These are phyloP conservation scores for Bidens hawaiensis DNA, from an alignment of 140 eudicot species.

Conservation along the genomic window DNA sequence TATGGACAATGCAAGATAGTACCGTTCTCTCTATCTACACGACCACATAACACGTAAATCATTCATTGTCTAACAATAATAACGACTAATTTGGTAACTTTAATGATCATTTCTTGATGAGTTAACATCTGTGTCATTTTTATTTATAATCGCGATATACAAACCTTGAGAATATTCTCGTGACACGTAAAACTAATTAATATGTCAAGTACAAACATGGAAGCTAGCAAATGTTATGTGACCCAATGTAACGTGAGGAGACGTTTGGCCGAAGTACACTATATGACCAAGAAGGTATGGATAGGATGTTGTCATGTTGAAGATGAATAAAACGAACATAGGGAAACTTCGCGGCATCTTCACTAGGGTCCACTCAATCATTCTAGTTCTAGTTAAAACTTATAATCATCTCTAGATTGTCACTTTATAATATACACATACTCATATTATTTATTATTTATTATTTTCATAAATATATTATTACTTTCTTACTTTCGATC, in stretches of 20 bases:
- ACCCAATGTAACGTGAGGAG: not conserved
- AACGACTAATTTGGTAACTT: not conserved
- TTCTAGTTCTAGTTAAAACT: not conserved
- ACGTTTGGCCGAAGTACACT: not conserved
- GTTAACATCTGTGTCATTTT: too few species aligned
- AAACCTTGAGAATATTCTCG: not conserved
- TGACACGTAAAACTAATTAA: not conserved
- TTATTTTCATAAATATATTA: too few species aligned
- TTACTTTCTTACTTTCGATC: too few species aligned
- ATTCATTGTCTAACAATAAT: not conserved
- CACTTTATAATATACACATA: not conserved
- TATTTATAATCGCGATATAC: too few species aligned
- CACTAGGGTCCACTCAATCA: conserved; percentile 17
- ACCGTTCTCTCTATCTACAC: not conserved
- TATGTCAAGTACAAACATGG: not conserved
- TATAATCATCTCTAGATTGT: not conserved
- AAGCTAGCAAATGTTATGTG: not conserved
- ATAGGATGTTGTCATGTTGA: not conserved
- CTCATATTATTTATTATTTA: too few species aligned
- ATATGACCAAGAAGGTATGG: not conserved
- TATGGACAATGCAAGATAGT: not conserved
- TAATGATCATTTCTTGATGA: not conserved
- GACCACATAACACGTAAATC: not conserved
- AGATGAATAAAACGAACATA: conserved; percentile 24
- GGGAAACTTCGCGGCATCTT: conserved; percentile 28